These are phyloP conservation scores for Ogataea sp. DNA, from an alignment of 805 yeast species.

Conservation along the genomic window DNA sequence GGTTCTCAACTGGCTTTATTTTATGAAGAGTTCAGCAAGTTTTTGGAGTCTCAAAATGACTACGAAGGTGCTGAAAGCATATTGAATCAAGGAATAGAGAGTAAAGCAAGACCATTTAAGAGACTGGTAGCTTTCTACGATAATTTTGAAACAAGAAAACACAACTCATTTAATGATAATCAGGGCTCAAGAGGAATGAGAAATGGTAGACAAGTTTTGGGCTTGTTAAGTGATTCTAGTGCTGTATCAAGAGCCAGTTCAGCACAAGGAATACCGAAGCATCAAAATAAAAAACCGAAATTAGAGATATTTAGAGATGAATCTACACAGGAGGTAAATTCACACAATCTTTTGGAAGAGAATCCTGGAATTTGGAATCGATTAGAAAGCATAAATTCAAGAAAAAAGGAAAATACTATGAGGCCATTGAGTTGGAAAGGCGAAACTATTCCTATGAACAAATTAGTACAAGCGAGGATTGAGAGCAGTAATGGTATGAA, in stretches of 20 bases:
- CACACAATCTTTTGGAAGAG: not conserved
- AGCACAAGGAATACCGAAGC: not conserved
- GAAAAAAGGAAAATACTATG: constrained; percentile 58
- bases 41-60: constrained; percentile 43
- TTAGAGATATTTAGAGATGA: constrained; percentile 14
- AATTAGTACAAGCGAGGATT: not conserved
- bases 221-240: not conserved
- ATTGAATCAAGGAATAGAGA: constrained; percentile 47
- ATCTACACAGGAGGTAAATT: not conserved
- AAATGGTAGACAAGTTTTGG: not conserved
- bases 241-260: not conserved
- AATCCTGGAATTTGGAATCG: constrained; percentile 33
- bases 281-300: constrained; percentile 7
- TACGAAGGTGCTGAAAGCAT: constrained; percentile 50
- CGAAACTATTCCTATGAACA: constrained; percentile 42
- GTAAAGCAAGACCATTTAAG: constrained; percentile 56
- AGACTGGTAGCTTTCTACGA: constrained; percentile 35
- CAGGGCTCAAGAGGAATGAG: constrained; percentile 5
- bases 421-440: constrained; percentile 58
- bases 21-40: constrained; percentile 73
- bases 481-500: constrained; percentile 4
- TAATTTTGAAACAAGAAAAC: constrained; percentile 35
- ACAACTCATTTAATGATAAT: constrained; percentile 4
- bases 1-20: constrained; percentile 60
- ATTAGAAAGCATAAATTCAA: constrained; percentile 38